Evolutionary conservation across 148 eudicot species (phyloP), one percentile per base, ranked within the genome.

Genomic region (Silene latifolia): DNA sequence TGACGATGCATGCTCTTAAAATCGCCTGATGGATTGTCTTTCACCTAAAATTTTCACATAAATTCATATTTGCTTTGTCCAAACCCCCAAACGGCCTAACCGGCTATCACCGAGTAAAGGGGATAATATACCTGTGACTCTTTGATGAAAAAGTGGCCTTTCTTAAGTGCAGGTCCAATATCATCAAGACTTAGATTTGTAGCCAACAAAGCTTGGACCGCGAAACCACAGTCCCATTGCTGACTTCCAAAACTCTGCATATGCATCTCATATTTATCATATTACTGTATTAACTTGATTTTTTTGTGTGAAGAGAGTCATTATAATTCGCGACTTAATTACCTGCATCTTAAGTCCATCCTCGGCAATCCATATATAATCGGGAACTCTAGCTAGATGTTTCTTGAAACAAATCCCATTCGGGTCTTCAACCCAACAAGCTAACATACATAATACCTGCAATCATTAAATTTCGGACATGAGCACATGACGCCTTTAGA

Each of bases 171-270:
- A 10, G 70, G 75, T 9, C 56, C 80, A 24, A 79, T 76, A 65
- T 83, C 90, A 15, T 79, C 79, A 3, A 67, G 73, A 19, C 48
- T 58, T 5, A 85, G 24, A 58, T 80, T 59, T 32, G 81, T 59
- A 7, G 87, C 86, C 24, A 88, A 42, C 53, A 88, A 69, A 7
- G 89, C 87, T 81, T 88, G 91, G n/a, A 88, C 60, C 0, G 87
- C 84, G n/a, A 86, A 82, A 9, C 69, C 67, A 47, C 86, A 73
- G 67, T 86, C 89, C 91, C 89, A 88, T 25, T 42, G 20, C 73
- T 88, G 91, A 63, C 89, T 86, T 15, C 89, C 91, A 77, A 76
- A 54, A 15, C 58, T 60, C 79, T 76, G 67, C 44, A 67, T 19
- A 5, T 46, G 18, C n/a, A 48, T 48, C 0, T 48, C 54, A 48